Evolutionary conservation across 352 stramenopile genomes (phyloP).

Genomic region (Phytophthora pistaciae): DNA sequence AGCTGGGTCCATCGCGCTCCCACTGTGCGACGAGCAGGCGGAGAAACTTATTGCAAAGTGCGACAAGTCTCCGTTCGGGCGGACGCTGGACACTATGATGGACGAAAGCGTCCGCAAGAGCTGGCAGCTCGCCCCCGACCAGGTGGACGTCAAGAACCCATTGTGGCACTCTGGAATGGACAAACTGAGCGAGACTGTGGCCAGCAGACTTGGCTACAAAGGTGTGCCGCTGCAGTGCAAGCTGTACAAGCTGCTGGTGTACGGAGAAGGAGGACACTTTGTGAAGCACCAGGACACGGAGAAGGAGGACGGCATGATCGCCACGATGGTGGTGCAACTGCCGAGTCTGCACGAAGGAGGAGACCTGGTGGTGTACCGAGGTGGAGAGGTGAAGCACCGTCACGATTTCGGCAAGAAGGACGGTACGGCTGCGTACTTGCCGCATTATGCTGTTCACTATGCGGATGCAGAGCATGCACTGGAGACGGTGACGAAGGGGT

Average conservation of each 20-base stretch:
- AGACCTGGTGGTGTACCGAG: not conserved
- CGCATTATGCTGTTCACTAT: constrained; percentile 31
- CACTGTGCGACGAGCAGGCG: too few species aligned
- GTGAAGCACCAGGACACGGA: constrained; percentile 56
- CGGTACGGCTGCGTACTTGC: too few species aligned
- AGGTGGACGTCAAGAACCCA: constrained; percentile 24
- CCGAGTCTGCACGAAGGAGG: constrained; percentile 33
- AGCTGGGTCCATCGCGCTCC: constrained; percentile 14
- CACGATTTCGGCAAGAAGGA: too few species aligned
- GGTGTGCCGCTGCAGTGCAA: constrained; percentile 18
- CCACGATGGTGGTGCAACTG: constrained; percentile 50
- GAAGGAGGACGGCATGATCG: constrained; percentile 62
- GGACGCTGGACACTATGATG: constrained; percentile 20
- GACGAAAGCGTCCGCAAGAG: constrained; percentile 38
- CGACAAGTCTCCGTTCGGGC: constrained; percentile 41
- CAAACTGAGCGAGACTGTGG: constrained; percentile 6
- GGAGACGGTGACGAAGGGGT: constrained; percentile 30
- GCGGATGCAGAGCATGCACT: constrained; percentile 33
- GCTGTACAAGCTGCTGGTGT: constrained; percentile 45
- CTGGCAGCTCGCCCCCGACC: constrained; percentile 14
- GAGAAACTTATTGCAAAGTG: constrained; percentile 6
- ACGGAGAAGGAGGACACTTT: too few species aligned
- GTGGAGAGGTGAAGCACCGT: too few species aligned
- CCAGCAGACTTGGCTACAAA: constrained; percentile 16
- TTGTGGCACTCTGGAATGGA: constrained; percentile 18